Evolutionary conservation across 2,329 filamentous ascomycete genomes (phyloP).

Genomic region (Colletotrichum kahawae): DNA sequence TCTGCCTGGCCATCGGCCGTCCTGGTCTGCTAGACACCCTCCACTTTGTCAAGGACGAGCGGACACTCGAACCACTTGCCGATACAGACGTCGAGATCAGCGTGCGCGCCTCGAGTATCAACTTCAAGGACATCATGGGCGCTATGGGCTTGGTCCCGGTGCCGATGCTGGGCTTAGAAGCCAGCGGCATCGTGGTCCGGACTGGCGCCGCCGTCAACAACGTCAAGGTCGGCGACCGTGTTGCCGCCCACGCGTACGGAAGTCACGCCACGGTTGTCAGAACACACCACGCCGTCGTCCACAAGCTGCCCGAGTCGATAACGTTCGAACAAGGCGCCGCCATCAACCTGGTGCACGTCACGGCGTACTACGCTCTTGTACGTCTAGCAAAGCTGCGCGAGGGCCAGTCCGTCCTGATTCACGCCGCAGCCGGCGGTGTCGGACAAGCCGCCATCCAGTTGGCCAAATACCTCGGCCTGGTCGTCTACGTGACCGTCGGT

Average conservation of each 20-base stretch:
- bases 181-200: constrained; percentile 22
- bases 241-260: background rate
- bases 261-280: background rate
- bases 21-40: constrained; percentile 32
- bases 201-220: constrained; percentile 22
- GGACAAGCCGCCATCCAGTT: constrained; percentile 32
- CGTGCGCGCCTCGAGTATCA: constrained; percentile 33
- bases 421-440: constrained; percentile 30
- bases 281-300: background rate
- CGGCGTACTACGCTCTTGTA: constrained; percentile 35
- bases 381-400: constrained; percentile 30
- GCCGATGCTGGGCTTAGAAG: constrained; percentile 30
- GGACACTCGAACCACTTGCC: constrained; percentile 16
- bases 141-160: constrained; percentile 29
- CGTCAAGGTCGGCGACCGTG: constrained; percentile 8
- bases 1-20: constrained; percentile 20
- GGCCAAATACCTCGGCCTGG: constrained; percentile 30
- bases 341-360: constrained; percentile 30
- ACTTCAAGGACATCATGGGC: constrained; percentile 39
- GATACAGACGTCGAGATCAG: constrained; percentile 35
- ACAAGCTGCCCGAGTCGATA: constrained; percentile 38
- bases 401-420: constrained; percentile 30
- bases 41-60: constrained; percentile 29
- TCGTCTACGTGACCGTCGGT: constrained; percentile 38
- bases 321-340: constrained; percentile 36